These are phyloP conservation scores for Thelonectria rubi DNA, from an alignment of 2,329 filamentous ascomycete genomes.

Conservation along the genomic window DNA sequence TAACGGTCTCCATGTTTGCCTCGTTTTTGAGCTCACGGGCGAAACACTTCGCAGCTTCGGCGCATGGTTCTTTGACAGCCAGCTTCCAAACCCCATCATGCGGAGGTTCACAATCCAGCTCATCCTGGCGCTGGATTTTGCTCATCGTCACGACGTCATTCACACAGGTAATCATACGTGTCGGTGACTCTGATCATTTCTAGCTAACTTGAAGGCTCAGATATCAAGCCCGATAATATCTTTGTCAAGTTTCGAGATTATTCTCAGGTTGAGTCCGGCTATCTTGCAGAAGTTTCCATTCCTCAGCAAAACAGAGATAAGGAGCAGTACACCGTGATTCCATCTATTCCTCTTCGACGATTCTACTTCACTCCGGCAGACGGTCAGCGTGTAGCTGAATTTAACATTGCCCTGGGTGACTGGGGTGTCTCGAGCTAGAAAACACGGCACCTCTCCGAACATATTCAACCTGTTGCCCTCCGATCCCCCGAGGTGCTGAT, in stretches of 20 bases:
- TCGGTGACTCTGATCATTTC: background rate
- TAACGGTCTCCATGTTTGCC: conserved; percentile 44
- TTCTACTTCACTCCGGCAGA: conserved; percentile 29
- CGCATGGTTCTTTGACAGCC: conserved; percentile 21
- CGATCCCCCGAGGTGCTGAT: conserved; percentile 40
- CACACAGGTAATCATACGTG: conserved; percentile 30
- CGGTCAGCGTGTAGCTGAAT: conserved; percentile 6
- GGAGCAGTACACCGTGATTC: conserved; percentile 17
- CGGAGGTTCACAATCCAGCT: conserved; percentile 32
- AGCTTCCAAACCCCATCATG: conserved; percentile 28
- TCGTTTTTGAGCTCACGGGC: conserved; percentile 45
- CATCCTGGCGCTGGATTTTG: conserved; percentile 31
- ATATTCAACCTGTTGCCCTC: conserved; percentile 37
- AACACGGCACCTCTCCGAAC: conserved; percentile 30
- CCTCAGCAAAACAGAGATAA: conserved; percentile 22
- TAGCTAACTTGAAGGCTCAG: background rate
- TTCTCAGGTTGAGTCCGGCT: conserved; percentile 25
- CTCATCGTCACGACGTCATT: conserved; percentile 34
- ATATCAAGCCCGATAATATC: conserved; percentile 30
- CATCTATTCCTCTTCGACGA: conserved; percentile 15
- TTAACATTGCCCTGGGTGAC: conserved; percentile 30
- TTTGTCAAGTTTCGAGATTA: conserved; percentile 34
- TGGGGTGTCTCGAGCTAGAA: conserved; percentile 37
- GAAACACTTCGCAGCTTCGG: conserved; percentile 35
- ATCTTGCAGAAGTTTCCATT: conserved; percentile 21